Base-by-base conservation (phyloP, 352 stramenopile species). In the Peronospora belbahrii region DNA sequence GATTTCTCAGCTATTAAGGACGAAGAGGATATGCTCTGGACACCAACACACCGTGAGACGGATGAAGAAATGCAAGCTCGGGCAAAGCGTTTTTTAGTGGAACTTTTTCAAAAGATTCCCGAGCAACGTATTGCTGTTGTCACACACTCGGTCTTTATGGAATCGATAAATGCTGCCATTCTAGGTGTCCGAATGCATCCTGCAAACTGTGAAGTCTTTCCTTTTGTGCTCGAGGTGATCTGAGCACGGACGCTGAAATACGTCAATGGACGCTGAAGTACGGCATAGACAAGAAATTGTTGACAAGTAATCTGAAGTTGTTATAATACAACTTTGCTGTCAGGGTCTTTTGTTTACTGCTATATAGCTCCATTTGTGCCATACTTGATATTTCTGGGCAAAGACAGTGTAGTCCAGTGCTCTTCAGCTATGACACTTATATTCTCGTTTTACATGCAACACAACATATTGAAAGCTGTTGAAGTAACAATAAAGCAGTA, bases 71-170 rank as follows among this genome's bases (percentile, higher is more conserved):
- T 86, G 28, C 48, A 71, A 20, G 33, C 56, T 20, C 70, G 78
- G 2, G 78, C 73, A 4, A 51, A 48, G 5, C 23, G 10, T 1
- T 87, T 89, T 44, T 42, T 87, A 15, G 23, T 55, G 1, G 56
- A 83, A 30, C 61, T 88, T 10, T 83, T 84, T 24, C 40, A 41
- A n/a, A 59, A 70, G 2, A 62, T 83, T 14, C 63, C 58, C 2
- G 70, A 89, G 54, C 57, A 43, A 9, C 62, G 79, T 33, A 71
- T 86, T 11, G 69, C 62, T 0, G 65, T 89, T 1, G 70, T 83
- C 39, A 69, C 69, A 3, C 78, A 89, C 54, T 83, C 73, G 7
- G 75, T 66, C n/a, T 89, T 87, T 48, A 86, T 89, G 45, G 60
- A 67, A 23, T 59, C 66, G 9, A 49, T 79, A 7, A 76, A 67